Base-by-base conservation (phyloP, 2,329 filamentous ascomycete species). In the Aspergillus ustus region DNA sequence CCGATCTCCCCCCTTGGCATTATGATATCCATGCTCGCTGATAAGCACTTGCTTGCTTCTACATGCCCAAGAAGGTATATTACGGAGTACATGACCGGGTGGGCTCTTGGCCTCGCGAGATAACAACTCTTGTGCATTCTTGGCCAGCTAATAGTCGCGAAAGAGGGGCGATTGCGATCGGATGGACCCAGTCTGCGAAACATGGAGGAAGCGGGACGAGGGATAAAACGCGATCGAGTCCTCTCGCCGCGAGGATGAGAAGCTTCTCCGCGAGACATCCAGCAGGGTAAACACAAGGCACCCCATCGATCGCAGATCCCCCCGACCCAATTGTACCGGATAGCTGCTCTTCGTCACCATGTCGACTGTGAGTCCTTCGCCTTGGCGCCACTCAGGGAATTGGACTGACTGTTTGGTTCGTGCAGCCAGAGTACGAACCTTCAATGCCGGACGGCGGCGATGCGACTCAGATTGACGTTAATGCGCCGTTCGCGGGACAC, bases 401-500 rank as follows among this genome's bases (percentile, higher is more conserved):
- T 51, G 28, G 40, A n/a, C 58, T 60, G 53, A 68, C 57, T 52
- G 20, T 7, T 34, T 13, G 28, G 17, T 11, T 44, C 28, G 28
- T 45, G 52, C 43, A 75, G 76, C 75, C 73, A 4, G 66, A 67
- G 37, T 79, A 73, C 67, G 73, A 78, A 63, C 64, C 67, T 29
- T 76, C 73, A 29, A 69, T 67, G 57, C 84, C 85, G 20, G 81
- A 81, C 63, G 85, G 86, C 40, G 85, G 86, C 58, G 78, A 88
- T 67, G 80, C 84, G 2, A 70, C 82, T 9, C 69, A 78, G 37
- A 78, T 84, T 13, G 81, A 88, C 70, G 82, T 86, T 66, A 86
- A 89, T 67, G 74, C 81, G 11, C 85, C 86, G 68, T 89, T 86
- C 71, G 74, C 73, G 25, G 86, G 86, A 7, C 76, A 82, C 59